phyloP scores from a whole-genome alignment of 2,329 filamentous ascomycete genomes.

The Dendryphion nanum region DNA sequence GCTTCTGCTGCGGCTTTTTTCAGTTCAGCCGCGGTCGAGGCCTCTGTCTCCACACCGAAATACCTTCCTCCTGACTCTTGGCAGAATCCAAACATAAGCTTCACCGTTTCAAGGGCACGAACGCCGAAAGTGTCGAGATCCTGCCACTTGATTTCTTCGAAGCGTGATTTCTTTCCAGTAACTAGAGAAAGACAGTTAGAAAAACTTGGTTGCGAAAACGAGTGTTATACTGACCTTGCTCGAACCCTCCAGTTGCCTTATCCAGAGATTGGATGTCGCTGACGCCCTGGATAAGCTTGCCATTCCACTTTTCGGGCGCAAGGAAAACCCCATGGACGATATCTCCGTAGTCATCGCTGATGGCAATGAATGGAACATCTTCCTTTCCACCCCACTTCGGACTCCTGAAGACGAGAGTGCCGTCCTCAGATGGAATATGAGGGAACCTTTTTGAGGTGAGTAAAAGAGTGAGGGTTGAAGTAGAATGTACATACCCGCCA shows the following conservation, averaged over 20 bases:
- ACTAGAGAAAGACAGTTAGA: slow-evolving; percentile 4
- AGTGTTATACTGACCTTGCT: slow-evolving; percentile 25
- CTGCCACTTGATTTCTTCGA: slow-evolving; percentile 15
- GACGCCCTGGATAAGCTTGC: slow-evolving; percentile 38
- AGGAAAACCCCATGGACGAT: slow-evolving; percentile 48
- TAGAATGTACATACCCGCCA: no score
- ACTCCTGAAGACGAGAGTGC: slow-evolving; percentile 34
- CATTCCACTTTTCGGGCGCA: slow-evolving; percentile 39
- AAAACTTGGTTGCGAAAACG: background rate
- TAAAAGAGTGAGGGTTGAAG: no score
- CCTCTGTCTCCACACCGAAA: slow-evolving; percentile 17
- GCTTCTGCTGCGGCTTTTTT: slow-evolving; percentile 18
- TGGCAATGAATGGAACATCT: slow-evolving; percentile 41
- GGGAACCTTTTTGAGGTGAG: no score
- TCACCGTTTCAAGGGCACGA: slow-evolving; percentile 17
- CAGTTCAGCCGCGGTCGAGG: slow-evolving; percentile 11
- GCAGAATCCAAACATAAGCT: slow-evolving; percentile 20
- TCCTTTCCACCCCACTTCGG: slow-evolving; percentile 44
- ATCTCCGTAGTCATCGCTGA: slow-evolving; percentile 46
- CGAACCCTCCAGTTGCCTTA: slow-evolving; percentile 31
- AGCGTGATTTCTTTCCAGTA: slow-evolving; percentile 18
- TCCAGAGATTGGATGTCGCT: slow-evolving; percentile 36
- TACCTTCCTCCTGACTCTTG: slow-evolving; percentile 18
- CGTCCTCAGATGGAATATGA: slow-evolving; percentile 34
- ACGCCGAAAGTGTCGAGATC: slow-evolving; percentile 18